Percentiles rank a stretch among this genome's conserved stretches.
These are phyloP conservation scores for Pelargonium nanum DNA, from an alignment of 345 rosid species.

Conservation along the genomic window DNA sequence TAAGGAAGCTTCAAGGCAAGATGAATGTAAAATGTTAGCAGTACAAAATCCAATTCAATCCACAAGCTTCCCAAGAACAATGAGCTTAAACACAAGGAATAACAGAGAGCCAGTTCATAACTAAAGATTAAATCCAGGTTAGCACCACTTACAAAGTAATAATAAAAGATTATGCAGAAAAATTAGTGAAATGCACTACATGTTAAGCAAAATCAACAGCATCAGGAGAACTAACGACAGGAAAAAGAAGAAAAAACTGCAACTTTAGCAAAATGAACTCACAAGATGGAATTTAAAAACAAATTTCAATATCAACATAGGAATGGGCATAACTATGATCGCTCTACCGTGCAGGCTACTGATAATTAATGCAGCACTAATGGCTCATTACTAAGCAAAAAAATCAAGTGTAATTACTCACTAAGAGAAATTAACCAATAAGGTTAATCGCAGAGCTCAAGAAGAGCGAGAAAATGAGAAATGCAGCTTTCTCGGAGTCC, in stretches of 20 bases:
- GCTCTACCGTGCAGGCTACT: neutral
- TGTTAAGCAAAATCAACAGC: neutral
- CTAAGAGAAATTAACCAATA: neutral
- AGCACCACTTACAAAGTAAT: neutral
- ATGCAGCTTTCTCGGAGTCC: constrained; percentile 5
- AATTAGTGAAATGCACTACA: neutral
- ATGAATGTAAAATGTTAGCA: too few relatives aligned
- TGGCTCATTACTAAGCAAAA: neutral
- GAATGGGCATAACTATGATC: neutral
- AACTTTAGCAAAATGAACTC: neutral
- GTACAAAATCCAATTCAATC: neutral
- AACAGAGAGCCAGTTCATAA: neutral
- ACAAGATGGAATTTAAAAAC: neutral
- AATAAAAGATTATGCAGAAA: too few relatives aligned
- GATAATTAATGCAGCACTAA: too few relatives aligned
- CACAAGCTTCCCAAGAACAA: neutral
- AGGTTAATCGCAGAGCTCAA: neutral
- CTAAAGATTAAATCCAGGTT: neutral
- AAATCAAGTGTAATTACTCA: neutral
- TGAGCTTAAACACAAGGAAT: too few relatives aligned
- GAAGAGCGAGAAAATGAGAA: neutral
- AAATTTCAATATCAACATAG: neutral
- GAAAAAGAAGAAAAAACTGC: neutral
- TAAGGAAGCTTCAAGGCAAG: too few relatives aligned
- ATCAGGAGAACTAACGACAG: neutral